Evolutionary conservation across 805 yeast species (phyloP).

Genomic region (Hemisphaericaspora nanyangensis): DNA sequence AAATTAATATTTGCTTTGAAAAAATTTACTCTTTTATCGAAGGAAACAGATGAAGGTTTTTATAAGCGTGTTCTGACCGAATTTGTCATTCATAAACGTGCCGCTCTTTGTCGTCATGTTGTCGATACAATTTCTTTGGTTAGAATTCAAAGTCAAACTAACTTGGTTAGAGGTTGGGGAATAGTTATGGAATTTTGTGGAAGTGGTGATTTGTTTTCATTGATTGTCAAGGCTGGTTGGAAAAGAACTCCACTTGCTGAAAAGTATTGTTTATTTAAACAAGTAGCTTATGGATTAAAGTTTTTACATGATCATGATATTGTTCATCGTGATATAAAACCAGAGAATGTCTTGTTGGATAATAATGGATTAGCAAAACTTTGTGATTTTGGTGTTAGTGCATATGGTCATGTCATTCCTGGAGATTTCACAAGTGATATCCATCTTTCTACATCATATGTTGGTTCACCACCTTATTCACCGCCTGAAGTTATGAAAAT

Average conservation of each 20-base stretch:
- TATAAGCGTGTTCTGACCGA: constrained; percentile 64
- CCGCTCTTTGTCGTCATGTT: constrained; percentile 57
- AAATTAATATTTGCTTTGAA: constrained; percentile 59
- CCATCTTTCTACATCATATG: constrained; percentile 42
- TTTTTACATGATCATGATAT: constrained; percentile 63
- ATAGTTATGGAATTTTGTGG: constrained; percentile 61
- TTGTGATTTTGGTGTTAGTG: constrained; percentile 77
- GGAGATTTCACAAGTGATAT: constrained; percentile 46
- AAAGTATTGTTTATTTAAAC: constrained; percentile 66
- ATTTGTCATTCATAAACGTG: constrained; percentile 53
- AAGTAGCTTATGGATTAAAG: constrained; percentile 56
- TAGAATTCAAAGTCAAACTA: constrained; percentile 52
- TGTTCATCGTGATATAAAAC: constrained; percentile 72
- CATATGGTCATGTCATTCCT: constrained; percentile 53
- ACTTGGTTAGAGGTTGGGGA: constrained; percentile 70
- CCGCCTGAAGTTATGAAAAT: constrained; percentile 71
- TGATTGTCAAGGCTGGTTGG: constrained; percentile 59
- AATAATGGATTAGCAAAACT: constrained; percentile 59
- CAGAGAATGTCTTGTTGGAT: constrained; percentile 65
- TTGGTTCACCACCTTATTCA: constrained; percentile 79
- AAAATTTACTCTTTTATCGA: constrained; percentile 54
- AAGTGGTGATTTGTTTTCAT: constrained; percentile 58
- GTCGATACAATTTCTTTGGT: constrained; percentile 53
- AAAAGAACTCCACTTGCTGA: constrained; percentile 47
- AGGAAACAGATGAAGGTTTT: constrained; percentile 62